A percentile compares a stretch with the other conserved stretches of the same genome.
Evolutionary conservation across 345 rosid genomes (phyloP).

Genomic region (Xanthoceras sorbifolium): DNA sequence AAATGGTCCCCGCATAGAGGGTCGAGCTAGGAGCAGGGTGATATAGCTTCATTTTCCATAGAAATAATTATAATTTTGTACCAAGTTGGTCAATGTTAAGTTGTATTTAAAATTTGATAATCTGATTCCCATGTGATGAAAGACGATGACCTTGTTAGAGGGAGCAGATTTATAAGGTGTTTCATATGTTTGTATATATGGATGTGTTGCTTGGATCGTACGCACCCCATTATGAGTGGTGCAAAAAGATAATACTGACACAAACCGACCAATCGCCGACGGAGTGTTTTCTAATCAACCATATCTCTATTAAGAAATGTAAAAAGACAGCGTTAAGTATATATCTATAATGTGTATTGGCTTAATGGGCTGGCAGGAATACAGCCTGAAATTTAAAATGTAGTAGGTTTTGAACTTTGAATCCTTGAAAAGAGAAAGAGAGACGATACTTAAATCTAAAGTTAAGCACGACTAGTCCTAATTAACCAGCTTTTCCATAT

Average conservation of each 20-base stretch:
- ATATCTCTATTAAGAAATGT: neutral
- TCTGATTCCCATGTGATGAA: slow-evolving; percentile 31
- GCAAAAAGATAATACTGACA: slow-evolving; percentile 3
- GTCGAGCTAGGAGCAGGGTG: slow-evolving; percentile 19
- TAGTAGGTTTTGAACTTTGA: slow-evolving; percentile 14
- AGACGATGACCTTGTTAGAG: slow-evolving; percentile 32
- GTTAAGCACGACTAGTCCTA: slow-evolving; percentile 6
- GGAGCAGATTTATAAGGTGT: slow-evolving; percentile 38
- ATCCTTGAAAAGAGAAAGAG: neutral
- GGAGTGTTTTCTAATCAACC: neutral
- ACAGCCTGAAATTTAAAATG: neutral
- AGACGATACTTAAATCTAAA: neutral
- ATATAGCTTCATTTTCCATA: neutral
- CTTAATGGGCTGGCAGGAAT: slow-evolving; percentile 4
- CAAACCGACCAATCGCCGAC: neutral
- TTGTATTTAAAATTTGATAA: slow-evolving; percentile 12
- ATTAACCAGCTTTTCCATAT: neutral
- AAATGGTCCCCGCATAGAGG: slow-evolving; percentile 44
- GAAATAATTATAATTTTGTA: slow-evolving; percentile 12
- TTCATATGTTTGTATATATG: slow-evolving; percentile 14
- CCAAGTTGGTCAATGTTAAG: slow-evolving; percentile 17
- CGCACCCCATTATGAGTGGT: slow-evolving; percentile 21
- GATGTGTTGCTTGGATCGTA: slow-evolving; percentile 26
- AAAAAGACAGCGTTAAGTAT: neutral
- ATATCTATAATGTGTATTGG: neutral